Evolutionary conservation across 176 grass and related monocot genomes (phyloP).

Genomic region (Puccinellia tenuiflora): DNA sequence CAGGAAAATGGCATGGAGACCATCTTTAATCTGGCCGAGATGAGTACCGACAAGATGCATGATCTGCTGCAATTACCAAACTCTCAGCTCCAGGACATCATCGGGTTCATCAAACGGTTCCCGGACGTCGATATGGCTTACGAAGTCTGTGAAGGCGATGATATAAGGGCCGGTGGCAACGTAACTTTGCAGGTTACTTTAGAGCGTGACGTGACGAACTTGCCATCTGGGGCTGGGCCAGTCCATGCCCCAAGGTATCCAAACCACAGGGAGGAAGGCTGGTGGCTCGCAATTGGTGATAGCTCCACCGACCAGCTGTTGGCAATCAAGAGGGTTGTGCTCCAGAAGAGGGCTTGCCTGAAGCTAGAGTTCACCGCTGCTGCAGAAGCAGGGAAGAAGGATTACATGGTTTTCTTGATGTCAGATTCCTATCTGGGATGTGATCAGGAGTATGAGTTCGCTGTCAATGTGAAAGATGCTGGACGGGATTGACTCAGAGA

Average conservation of each 20-base stretch:
- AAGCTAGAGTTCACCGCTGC: conserved; percentile 72
- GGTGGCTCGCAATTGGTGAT: conserved; percentile 71
- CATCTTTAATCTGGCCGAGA: conserved; percentile 68
- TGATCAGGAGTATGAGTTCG: conserved; percentile 85
- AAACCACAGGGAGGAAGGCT: conserved; percentile 80
- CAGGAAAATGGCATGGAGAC: conserved; percentile 67
- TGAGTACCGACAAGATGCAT: conserved; percentile 54
- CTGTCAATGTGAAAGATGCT: conserved; percentile 56
- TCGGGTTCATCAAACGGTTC: conserved; percentile 55
- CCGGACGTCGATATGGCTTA: conserved; percentile 71
- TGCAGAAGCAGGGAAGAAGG: conserved; percentile 52
- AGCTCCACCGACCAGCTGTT: conserved; percentile 59
- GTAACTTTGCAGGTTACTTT: conserved; percentile 74
- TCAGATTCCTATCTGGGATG: conserved; percentile 86
- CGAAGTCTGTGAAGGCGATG: conserved; percentile 57
- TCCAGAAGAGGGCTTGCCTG: conserved; percentile 58
- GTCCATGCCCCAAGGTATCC: conserved; percentile 86
- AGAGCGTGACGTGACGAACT: conserved; percentile 60
- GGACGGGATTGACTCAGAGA: conserved; percentile 36
- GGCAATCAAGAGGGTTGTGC: conserved; percentile 72
- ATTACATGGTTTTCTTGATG: conserved; percentile 85
- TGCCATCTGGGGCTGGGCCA: conserved; percentile 49
- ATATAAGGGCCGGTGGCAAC: conserved; percentile 50
- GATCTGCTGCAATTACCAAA: conserved; percentile 60
- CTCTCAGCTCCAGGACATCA: conserved; percentile 59